Evolutionary conservation across 768 basidiomycete genomes (phyloP), one percentile per base, ranked within the genome.

Genomic region (Cystofilobasidium capitatum): DNA sequence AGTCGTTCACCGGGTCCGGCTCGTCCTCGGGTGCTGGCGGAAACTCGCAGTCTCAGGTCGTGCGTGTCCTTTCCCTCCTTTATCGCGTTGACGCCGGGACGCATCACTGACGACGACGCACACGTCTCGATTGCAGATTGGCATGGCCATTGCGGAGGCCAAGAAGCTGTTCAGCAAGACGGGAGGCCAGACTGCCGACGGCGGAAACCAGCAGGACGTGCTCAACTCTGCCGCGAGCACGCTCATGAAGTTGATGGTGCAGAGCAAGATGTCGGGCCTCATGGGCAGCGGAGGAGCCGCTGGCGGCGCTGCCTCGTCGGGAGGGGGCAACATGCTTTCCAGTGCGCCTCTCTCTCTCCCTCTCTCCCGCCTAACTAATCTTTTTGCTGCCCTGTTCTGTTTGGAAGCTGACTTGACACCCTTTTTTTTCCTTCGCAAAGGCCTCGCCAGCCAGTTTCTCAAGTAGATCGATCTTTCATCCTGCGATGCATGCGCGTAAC

Each of bases 191-290:
- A 33, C 33, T 29, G 24, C 47, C 29, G 45, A 26, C 47, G 24
- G 47, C 5, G 24, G 33, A 12, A 29, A 20, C 2, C 35, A n/a
- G 31, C 58, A 24, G 39, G 61, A 69, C 58, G 67, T 64, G 17
- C 39, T 62, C 33, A 69, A 69, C 62, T 33, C 29, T 2, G 67
- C 67, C 16, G 67, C 39, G 13, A 39, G 37, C 2, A n/a, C 33
- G 35, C 26, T 69, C 10, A 69, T 69, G 67, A 69, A 69, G 65
- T 39, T 69, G 3, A 3, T 69, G 3, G 44, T 69, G 22, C 67
- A 69, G 26, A 45, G 40, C 24, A 69, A 69, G 67, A 42, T 64
- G 29, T 63, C 62, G 1, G 42, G 40, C 14, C 35, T 69, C n/a
- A 69, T 69, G 67, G 67, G 67, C 17, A 22, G 62, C 54, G 33